These are phyloP conservation scores for Penicillium samsonianum DNA, from an alignment of 495 filamentous ascomycete genomes.

Conservation along the genomic window DNA sequence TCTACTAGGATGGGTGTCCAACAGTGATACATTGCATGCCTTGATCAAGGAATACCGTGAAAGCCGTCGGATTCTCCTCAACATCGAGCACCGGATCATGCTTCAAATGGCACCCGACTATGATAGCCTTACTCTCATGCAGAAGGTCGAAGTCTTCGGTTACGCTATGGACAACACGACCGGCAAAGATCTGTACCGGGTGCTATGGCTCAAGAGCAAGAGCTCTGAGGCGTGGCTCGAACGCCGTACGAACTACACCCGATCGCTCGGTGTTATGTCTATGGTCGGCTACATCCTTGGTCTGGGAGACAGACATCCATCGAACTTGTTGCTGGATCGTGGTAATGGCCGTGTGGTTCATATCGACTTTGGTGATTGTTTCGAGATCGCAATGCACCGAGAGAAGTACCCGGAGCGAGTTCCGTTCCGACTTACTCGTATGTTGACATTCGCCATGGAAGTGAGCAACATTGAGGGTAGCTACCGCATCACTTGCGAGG, in stretches of 20 bases:
- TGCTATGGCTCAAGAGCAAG: conserved; percentile 98
- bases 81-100: conserved; percentile 99
- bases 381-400: conserved; percentile 99
- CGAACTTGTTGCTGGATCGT: conserved; percentile 94
- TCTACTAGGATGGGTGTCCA: conserved; percentile 94
- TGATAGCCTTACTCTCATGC: conserved; percentile 97
- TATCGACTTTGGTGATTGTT: conserved; percentile 99
- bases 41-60: conserved; percentile 97
- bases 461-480: conserved; percentile 98
- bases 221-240: conserved; percentile 97
- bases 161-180: conserved; percentile 99
- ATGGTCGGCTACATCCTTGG: conserved; percentile 99
- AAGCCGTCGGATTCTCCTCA: conserved; percentile 92
- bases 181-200: conserved; percentile 95
- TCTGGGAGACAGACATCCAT: conserved; percentile 93
- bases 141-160: conserved; percentile 98
- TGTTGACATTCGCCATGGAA: conserved; percentile 99
- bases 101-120: conserved; percentile 99
- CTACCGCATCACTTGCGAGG: conserved; percentile 95
- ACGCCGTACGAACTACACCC: conserved; percentile 94
- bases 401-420: conserved; percentile 98
- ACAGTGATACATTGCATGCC: conserved; percentile 94
- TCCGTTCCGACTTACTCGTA: conserved; percentile 94
- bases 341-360: conserved; percentile 95
- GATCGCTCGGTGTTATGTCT: conserved; percentile 98